A percentile compares a stretch with the other conserved stretches of the same genome.
Conservation (phyloP, 1,284 basidiomycete species). For the Naganishia cerealis region DNA sequence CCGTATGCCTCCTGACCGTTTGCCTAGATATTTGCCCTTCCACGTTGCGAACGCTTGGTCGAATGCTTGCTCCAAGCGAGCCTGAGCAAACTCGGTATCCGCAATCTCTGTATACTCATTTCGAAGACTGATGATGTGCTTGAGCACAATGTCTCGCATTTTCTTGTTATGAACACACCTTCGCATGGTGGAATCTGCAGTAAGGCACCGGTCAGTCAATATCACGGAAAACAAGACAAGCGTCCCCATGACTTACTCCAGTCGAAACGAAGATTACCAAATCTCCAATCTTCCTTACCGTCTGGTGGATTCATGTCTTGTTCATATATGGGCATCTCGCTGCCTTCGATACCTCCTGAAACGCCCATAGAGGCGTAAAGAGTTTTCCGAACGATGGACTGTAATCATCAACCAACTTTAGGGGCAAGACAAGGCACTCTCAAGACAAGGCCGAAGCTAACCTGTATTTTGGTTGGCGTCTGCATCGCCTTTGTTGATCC, state of each 20-base stretch:
- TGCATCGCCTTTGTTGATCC: constrained; percentile 27
- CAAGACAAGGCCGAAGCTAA: constrained; percentile 12
- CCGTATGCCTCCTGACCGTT: constrained; percentile 26
- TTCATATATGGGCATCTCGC: constrained; percentile 27
- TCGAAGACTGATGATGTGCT: constrained; percentile 32
- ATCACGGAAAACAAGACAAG: background rate
- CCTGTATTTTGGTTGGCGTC: constrained; percentile 33
- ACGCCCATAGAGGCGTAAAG: constrained; percentile 33
- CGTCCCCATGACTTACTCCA: constrained; percentile 30
- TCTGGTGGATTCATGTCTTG: constrained; percentile 30
- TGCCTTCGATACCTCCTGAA: constrained; percentile 14
- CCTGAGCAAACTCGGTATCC: constrained; percentile 31
- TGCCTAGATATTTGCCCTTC: constrained; percentile 31
- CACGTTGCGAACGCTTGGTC: constrained; percentile 35
- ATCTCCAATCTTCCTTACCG: constrained; percentile 31
- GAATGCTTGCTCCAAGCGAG: constrained; percentile 30
- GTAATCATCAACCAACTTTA: background rate
- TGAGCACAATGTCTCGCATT: constrained; percentile 33
- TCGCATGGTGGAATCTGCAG: constrained; percentile 30
- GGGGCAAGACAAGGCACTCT: no score
- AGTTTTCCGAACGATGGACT: constrained; percentile 34
- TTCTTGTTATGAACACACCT: constrained; percentile 29
- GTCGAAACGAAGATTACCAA: constrained; percentile 35
- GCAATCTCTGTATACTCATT: constrained; percentile 30
- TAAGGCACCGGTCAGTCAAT: background rate